A percentile compares a stretch with the other conserved stretches of the same genome.
Conservation (phyloP, 192 early-diverging fungal species). For the Podila clonocystis region DNA sequence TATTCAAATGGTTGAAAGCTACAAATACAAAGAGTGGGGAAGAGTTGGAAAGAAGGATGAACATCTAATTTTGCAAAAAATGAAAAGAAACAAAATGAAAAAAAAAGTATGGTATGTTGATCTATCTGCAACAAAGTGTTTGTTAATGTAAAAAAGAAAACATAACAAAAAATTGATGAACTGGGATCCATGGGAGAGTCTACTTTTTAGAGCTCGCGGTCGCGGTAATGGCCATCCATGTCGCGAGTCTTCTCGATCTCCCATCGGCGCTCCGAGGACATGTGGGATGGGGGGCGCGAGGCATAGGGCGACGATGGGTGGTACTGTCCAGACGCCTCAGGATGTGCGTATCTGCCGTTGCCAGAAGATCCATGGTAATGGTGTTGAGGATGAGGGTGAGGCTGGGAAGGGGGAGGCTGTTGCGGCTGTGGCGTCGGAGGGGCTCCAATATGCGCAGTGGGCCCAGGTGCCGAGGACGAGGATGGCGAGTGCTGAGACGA, state of each 20-base stretch:
- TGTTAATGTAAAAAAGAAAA: neutral
- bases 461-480: neutral
- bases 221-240: constrained; percentile 11
- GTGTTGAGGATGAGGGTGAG: constrained; percentile 1
- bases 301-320: too few relatives aligned
- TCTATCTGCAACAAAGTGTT: constrained; percentile 1
- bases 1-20: constrained; percentile 1
- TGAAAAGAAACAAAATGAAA: neutral
- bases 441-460: constrained; percentile 3
- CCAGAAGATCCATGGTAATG: neutral
- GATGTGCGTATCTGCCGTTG: constrained; percentile 7
- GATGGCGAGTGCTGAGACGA: neutral
- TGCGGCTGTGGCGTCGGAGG: neutral
- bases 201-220: constrained; percentile 14
- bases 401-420: neutral
- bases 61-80: neutral
- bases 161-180: neutral
- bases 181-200: neutral
- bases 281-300: neutral
- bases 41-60: neutral
- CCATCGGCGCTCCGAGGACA: neutral
- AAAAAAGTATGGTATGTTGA: neutral
- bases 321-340: neutral
- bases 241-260: constrained; percentile 10
- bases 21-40: neutral